Evolutionary conservation across 2,329 filamentous ascomycete species (phyloP).

Genomic region (Arthrobotrys sinensis): DNA sequence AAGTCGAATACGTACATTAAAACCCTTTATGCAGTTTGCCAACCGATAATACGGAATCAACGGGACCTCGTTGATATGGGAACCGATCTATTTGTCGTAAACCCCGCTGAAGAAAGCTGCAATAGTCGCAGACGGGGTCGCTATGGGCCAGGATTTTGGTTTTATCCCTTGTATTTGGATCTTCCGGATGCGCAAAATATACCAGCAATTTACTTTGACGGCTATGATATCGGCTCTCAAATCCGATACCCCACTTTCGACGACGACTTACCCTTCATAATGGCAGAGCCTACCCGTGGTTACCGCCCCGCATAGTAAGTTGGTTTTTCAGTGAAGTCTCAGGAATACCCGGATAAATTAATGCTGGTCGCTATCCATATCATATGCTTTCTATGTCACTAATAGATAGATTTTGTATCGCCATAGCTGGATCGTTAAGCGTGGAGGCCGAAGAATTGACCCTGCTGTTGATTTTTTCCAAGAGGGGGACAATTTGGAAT

Average conservation of each 20-base stretch:
- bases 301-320: constrained; percentile 19
- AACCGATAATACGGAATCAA: neutral
- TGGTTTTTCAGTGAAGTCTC: neutral
- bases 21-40: constrained; percentile 1
- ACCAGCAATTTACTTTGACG: constrained; percentile 20
- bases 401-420: neutral
- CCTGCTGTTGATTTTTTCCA: neutral
- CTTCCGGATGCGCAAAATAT: neutral
- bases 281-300: neutral
- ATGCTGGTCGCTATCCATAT: no score
- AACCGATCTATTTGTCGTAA: neutral
- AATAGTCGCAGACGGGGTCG: neutral
- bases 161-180: constrained; percentile 27
- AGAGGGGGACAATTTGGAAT: constrained; percentile 29
- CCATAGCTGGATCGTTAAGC: constrained; percentile 35
- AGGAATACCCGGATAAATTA: no score
- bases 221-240: neutral
- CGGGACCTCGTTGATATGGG: constrained; percentile 5
- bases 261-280: constrained; percentile 5
- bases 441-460: constrained; percentile 26
- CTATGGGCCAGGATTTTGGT: neutral
- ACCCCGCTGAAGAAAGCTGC: constrained; percentile 21
- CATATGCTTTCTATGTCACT: no score
- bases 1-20: neutral
- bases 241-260: constrained; percentile 2